Base-by-base conservation (phyloP, 176 grass and related monocot genomes). In the Oropetium thomaeum region DNA sequence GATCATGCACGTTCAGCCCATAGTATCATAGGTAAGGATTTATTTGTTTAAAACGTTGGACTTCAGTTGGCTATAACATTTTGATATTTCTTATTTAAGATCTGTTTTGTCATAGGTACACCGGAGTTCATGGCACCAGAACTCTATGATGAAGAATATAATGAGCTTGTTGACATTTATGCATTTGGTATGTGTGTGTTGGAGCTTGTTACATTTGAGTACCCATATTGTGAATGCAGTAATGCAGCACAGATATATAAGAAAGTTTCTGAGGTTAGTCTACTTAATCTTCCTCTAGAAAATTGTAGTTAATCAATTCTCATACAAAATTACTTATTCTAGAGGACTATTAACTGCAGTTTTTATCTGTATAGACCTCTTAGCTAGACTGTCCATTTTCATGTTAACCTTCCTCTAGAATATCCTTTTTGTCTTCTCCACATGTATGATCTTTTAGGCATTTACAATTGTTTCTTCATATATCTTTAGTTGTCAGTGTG, bases 121-220 rank as follows among this genome's bases (percentile, higher is more conserved):
- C 91, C 91, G 0, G 90, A 93, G 78, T 93, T 93, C 60, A 93
- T 93, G 91, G 91, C 91, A 71, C 91, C 91, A 2, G 87, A 93
- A 48, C 91, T 93, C 25, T 93, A 93, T 13, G 87, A 93, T 2
- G 87, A 93, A 82, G 87, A 93, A 81, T 93, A 90, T 37, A 82
- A 93, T 54, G 91, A 93, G 20, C 91, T 93, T 67, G 87, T 93
- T 7, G 91, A 93, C 53, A 90, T 93, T 15, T 93, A 90, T 68
- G 91, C 91, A 39, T 93, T 93, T 38, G 91, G 91, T 22, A 93
- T 93, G 91, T 93, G 91, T 63, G 83, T 93, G 77, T 65, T 93
- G 43, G 91, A 93, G 87, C 81, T 93, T 69, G 91, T 93, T 44
- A 93, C 87, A 51, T 93, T 93, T 73, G 91, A 90, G 52, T 90